A percentile compares a stretch with the other conserved stretches of the same genome.
Evolutionary conservation across 345 rosid species (phyloP).

Genomic region (Euclidium syriacum): DNA sequence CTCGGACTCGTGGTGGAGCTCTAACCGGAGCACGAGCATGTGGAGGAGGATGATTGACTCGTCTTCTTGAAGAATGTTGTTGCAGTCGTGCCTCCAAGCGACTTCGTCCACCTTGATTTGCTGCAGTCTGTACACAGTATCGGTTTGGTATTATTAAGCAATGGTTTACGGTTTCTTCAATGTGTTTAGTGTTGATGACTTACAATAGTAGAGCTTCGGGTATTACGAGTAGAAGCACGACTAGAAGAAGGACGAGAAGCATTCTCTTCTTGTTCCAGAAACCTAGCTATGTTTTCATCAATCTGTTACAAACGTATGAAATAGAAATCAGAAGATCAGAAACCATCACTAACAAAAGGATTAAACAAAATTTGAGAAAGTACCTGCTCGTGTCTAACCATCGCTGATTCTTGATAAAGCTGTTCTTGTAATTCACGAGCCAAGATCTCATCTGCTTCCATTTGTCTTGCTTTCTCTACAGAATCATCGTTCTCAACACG

Average conservation of each 20-base stretch:
- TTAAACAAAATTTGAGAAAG: background rate
- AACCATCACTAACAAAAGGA: slow-evolving; percentile 1
- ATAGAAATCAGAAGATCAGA: background rate
- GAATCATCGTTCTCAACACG: slow-evolving; percentile 34
- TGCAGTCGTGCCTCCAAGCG: slow-evolving; percentile 36
- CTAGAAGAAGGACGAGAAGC: slow-evolving; percentile 30
- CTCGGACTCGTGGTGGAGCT: slow-evolving; percentile 42
- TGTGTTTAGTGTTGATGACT: slow-evolving; percentile 22
- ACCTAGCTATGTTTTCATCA: slow-evolving; percentile 56
- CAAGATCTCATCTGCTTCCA: slow-evolving; percentile 84
- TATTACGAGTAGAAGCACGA: slow-evolving; percentile 25
- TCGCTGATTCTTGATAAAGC: slow-evolving; percentile 53
- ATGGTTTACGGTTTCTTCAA: background rate
- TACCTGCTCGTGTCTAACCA: slow-evolving; percentile 46
- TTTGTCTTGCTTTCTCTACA: slow-evolving; percentile 61
- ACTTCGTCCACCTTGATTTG: slow-evolving; percentile 34
- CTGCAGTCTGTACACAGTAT: slow-evolving; percentile 18
- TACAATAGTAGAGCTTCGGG: slow-evolving; percentile 35
- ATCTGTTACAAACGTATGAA: slow-evolving; percentile 40
- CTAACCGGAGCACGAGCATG: slow-evolving; percentile 40
- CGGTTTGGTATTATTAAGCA: background rate
- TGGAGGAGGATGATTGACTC: slow-evolving; percentile 37
- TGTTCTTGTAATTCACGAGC: slow-evolving; percentile 94
- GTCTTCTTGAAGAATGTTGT: slow-evolving; percentile 45
- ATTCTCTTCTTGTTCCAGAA: slow-evolving; percentile 62